These are phyloP conservation scores for Linum usitatissimum DNA, from an alignment of 345 rosid species.

Conservation along the genomic window DNA sequence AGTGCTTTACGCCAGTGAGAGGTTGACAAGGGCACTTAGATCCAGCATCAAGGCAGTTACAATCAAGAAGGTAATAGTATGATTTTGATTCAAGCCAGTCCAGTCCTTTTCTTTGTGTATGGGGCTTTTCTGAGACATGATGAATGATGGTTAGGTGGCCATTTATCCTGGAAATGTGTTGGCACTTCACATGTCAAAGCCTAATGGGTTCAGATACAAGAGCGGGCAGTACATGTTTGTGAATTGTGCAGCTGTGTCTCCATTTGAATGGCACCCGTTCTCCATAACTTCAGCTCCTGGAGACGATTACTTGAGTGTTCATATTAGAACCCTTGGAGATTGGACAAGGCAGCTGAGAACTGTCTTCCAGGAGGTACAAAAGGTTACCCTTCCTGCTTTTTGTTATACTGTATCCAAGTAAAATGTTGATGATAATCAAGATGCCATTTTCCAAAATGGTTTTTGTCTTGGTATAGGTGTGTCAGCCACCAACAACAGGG, in stretches of 20 bases:
- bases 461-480: slow-evolving; percentile 31
- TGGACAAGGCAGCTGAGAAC: slow-evolving; percentile 69
- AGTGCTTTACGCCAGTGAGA: slow-evolving; percentile 43
- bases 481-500: slow-evolving; percentile 47
- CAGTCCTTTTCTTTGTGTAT: too few relatives aligned
- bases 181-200: slow-evolving; percentile 62
- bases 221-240: slow-evolving; percentile 84
- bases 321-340: slow-evolving; percentile 65
- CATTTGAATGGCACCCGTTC: slow-evolving; percentile 92
- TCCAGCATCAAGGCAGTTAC: slow-evolving; percentile 59
- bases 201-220: slow-evolving; percentile 69
- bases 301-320: slow-evolving; percentile 65
- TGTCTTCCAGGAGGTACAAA: slow-evolving; percentile 51
- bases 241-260: slow-evolving; percentile 73
- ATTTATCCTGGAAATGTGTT: slow-evolving; percentile 73
- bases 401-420: too few relatives aligned
- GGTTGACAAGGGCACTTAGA: slow-evolving; percentile 54
- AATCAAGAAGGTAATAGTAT: slow-evolving; percentile 37
- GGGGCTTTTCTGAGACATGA: too few relatives aligned
- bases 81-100: not conserved
- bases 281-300: slow-evolving; percentile 82
- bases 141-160: slow-evolving; percentile 19
- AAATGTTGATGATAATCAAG: too few relatives aligned
- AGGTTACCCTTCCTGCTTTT: too few relatives aligned
- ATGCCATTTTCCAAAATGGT: too few relatives aligned